These are phyloP conservation scores for Sporothrix inflata DNA, from an alignment of 2,329 filamentous ascomycete genomes.

Conservation along the genomic window DNA sequence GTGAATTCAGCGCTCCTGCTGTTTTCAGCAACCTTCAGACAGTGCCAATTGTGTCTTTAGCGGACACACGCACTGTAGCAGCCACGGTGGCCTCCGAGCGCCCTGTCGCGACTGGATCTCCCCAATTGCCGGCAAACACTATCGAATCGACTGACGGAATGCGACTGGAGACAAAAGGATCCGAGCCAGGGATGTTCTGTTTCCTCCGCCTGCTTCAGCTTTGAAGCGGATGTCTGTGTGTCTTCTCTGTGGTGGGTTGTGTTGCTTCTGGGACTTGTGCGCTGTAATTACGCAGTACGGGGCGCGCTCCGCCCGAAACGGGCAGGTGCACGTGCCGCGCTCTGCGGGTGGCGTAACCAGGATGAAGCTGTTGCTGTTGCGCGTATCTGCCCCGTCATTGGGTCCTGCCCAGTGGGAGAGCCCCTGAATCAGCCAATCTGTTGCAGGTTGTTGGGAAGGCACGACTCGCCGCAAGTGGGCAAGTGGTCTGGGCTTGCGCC, in stretches of 20 bases:
- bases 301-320: not conserved
- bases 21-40: not conserved
- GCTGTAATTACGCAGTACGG: conserved; percentile 5
- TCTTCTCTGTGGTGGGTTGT: not conserved
- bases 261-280: not conserved
- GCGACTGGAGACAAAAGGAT: conserved; percentile 21
- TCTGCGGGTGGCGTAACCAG: not conserved
- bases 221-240: conserved; percentile 15
- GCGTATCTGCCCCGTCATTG: conserved; percentile 1
- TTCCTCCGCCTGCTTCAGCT: conserved; percentile 20
- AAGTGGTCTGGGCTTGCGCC: not conserved
- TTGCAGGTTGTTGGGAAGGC: conserved; percentile 18
- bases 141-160: conserved; percentile 11
- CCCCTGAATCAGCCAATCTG: conserved; percentile 24
- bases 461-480: conserved; percentile 21
- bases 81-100: not conserved
- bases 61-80: not conserved
- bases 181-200: conserved; percentile 18
- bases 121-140: conserved; percentile 7
- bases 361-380: conserved; percentile 9
- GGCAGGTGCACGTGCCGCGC: not conserved
- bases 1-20: too few relatives aligned
- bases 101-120: conserved; percentile 1
- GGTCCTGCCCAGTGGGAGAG: not conserved
- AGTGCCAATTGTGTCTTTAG: not conserved